Base-by-base conservation (phyloP, 495 filamentous ascomycete genomes). In the Aspergillus hancockii region DNA sequence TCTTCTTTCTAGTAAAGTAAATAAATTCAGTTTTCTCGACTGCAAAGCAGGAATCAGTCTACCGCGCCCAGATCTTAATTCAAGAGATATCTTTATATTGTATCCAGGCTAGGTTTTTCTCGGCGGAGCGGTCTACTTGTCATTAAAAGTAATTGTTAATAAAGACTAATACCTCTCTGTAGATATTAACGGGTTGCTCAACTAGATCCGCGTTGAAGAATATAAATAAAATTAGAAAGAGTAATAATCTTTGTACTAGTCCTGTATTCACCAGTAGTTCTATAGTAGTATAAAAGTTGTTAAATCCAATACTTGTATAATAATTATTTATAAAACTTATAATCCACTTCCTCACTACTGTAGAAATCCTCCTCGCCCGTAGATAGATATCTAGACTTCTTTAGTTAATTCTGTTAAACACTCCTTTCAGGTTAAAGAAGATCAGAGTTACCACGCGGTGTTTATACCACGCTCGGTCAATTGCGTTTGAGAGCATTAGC, bases 191-290 rank as follows among this genome's bases (percentile, higher is more conserved):
- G 0, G 60, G 58, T 38, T 70, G 62, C 34, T 70, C 59, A 1
- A 72, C 65, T 5, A 70, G 62, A 12, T 67, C 62, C 13, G 51
- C 40, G 56, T 71, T 74, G 36, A 66, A 74, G 49, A 72, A 70
- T 25, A 45, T 28, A 21, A 69, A 74, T 5, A 71, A 19, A 32
- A 74, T 66, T 13, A 66, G 64, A 0, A 64, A 72, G 0, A 74
- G 55, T 0, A 63, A 64, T 0, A 63, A 74, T 0, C 66, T 66
- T 41, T 74, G 62, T 5, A 67, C 66, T 4, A 72, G 60, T 8
- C 67, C 67, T 3, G 67, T 57, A 28, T 73, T 63, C 4, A 7
- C 63, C 19, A 69, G 63, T 1, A 49, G 60, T 8, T 8, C 23
- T 0, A 23, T 31, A 25, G 49, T 52, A 0, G 61, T 57, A 0